Base-by-base conservation (phyloP, 2,329 filamentous ascomycete genomes). In the Neonectria magnoliae region DNA sequence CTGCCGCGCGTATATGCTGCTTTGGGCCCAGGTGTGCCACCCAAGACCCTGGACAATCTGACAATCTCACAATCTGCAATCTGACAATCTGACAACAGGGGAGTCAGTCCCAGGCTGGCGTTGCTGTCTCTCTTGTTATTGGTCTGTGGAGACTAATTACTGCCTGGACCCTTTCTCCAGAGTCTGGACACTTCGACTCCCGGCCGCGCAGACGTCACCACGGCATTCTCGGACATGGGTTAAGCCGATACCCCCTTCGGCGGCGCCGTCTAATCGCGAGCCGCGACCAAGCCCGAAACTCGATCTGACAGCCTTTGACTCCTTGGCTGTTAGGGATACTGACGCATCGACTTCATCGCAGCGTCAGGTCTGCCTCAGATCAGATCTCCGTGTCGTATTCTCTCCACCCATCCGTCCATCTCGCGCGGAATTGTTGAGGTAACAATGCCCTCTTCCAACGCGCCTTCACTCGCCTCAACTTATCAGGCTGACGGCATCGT, bases 401-500 rank as follows among this genome's bases (percentile, higher is more conserved):
- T 36, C 13, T 14, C 33, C 33, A 36, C 33, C 38, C 38, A 10
- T 41, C 38, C n/a, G 9, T 18, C n/a, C 38, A n/a, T 18, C 36
- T 14, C 33, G 36, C 36, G 36, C 36, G n/a, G 38, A 42, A 8
- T 9, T 11, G n/a, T 42, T 20, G n/a, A 42, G n/a, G 38, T 10
- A 11, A 9, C 9, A 9, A 41, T 41, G 38, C n/a, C 8, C 16
- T 20, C 6, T 10, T 42, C n/a, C n/a, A 42, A 11, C 38, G n/a
- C n/a, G 8, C n/a, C 4, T 20, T 42, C 9, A 10, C 5, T 29
- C n/a, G 38, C n/a, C 38, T n/a, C n/a, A n/a, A n/a, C n/a, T 50
- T 47, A 41, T 55, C 22, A 29, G 16, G 13, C 25, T 63, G 50
- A 58, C 54, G 48, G 48, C 53, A 42, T 50, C 11, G 13, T 22